Base-by-base conservation (phyloP, 345 rosid species). In the Balakata baccata region DNA sequence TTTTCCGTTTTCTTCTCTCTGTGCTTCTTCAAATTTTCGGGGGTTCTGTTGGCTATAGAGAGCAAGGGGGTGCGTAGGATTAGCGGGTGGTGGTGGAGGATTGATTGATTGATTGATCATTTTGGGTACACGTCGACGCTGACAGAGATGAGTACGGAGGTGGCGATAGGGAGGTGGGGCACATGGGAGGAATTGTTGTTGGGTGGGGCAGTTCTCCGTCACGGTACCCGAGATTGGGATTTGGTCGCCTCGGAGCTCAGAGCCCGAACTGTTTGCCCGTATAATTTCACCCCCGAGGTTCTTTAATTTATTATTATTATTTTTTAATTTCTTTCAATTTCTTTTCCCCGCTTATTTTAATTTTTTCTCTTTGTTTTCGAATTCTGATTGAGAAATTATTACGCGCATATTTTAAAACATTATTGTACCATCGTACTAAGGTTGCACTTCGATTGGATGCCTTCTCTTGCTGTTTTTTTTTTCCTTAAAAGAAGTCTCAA, bases 121-220 rank as follows among this genome's bases (percentile, higher is more conserved):
- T 57, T 20, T 25, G 11, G 74, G 23, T 74, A 22, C 57, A 53
- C 56, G 79, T 65, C 56, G 41, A 70, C 29, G 68, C 74, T 13
- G 81, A n/a, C n/a, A 14, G 56, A 11, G 74, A 81, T 64, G 84
- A 78, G 69, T 25, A 75, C 77, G 76, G 85, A 76, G 72, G 79
- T 46, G 77, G 79, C 65, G 75, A 70, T 41, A 53, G 34, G 34
- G 34, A 29, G 73, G 75, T 94, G 98, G 98, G 91, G 94, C 65
- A 92, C 97, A 50, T 90, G 98, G 98, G 96, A 90, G 74, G 98
- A 92, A 86, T 83, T 94, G 74, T 81, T 94, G 53, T 81, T 94
- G 46, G 94, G 94, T 18, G 97, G 93, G 5, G 97, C 98, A 6
- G 90, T 94, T 56, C 96, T 92, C 84, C 98, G 94, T 11, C 89